Evolutionary conservation across 305 asterid genomes (phyloP).

Genomic region (Plantago coronopus): DNA sequence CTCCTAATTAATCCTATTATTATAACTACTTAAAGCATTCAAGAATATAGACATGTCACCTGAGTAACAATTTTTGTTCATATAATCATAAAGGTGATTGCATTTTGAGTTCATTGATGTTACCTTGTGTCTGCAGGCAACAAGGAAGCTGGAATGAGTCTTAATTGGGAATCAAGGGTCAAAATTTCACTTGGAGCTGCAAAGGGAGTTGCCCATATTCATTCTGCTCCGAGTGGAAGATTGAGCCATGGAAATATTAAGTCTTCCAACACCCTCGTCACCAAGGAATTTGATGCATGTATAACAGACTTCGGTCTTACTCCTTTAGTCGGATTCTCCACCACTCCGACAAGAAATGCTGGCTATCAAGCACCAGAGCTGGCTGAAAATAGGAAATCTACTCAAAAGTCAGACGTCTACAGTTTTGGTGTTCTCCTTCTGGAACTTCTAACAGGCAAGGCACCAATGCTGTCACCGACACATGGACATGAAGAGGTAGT

Average conservation of each 20-base stretch:
- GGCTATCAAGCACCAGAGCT: constrained; percentile 78
- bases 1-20: no score
- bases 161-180: constrained; percentile 74
- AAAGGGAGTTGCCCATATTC: constrained; percentile 68
- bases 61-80: no score
- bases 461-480: constrained; percentile 47
- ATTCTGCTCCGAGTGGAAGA: constrained; percentile 36
- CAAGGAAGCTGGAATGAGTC: constrained; percentile 44
- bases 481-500: constrained; percentile 51
- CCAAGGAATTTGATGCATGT: constrained; percentile 36
- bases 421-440: constrained; percentile 76
- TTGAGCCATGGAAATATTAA: constrained; percentile 69
- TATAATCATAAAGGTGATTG: neutral
- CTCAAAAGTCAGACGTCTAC: constrained; percentile 65
- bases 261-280: constrained; percentile 66
- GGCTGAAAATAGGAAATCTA: constrained; percentile 37
- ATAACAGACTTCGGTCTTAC: constrained; percentile 61
- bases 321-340: constrained; percentile 42
- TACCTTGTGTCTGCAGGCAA: constrained; percentile 34
- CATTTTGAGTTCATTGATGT: constrained; percentile 10
- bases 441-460: constrained; percentile 69
- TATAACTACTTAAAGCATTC: no score
- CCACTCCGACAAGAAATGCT: constrained; percentile 32
- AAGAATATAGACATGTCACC: no score
- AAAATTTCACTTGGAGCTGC: constrained; percentile 61